Conservation (phyloP, 1,284 basidiomycete species). For the Trichosporon sp. region DNA sequence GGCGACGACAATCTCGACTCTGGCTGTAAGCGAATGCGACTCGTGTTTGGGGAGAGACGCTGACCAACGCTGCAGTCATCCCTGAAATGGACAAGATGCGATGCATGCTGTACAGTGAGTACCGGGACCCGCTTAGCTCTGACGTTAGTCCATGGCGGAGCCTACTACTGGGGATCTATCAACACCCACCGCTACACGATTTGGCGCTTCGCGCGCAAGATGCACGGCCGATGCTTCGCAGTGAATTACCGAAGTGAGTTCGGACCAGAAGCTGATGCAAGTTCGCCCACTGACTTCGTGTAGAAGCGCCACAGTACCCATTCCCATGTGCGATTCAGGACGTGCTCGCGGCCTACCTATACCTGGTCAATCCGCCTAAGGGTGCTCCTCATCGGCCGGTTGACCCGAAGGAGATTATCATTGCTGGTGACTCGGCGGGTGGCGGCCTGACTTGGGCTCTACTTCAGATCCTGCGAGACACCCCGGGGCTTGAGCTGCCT, state of each 20-base stretch:
- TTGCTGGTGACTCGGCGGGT: slow-evolving; percentile 88
- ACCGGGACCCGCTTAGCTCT: slow-evolving; percentile 3
- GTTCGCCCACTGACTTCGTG: background rate
- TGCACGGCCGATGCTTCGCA: slow-evolving; percentile 81
- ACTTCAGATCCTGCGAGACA: slow-evolving; percentile 86
- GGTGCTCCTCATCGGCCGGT: slow-evolving; percentile 70
- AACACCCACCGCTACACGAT: slow-evolving; percentile 65
- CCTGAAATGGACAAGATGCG: slow-evolving; percentile 77
- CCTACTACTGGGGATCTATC: slow-evolving; percentile 55
- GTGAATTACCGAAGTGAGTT: slow-evolving; percentile 68
- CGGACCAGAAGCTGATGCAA: background rate
- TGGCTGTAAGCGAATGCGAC: background rate
- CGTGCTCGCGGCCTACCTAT: slow-evolving; percentile 74
- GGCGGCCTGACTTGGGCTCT: slow-evolving; percentile 81
- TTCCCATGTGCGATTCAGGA: slow-evolving; percentile 95
- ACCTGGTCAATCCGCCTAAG: slow-evolving; percentile 65
- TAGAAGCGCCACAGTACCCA: slow-evolving; percentile 81
- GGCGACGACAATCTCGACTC: slow-evolving; percentile 20
- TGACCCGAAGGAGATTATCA: slow-evolving; percentile 72
- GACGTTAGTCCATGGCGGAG: slow-evolving; percentile 59
- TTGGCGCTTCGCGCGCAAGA: slow-evolving; percentile 82
- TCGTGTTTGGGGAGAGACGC: slow-evolving; percentile 24
- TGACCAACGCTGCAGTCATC: slow-evolving; percentile 36
- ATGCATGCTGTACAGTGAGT: slow-evolving; percentile 68
- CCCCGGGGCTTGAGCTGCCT: slow-evolving; percentile 66